These are phyloP conservation scores for Leucocoprinus leucothites DNA, from an alignment of 768 basidiomycete genomes.

Conservation along the genomic window DNA sequence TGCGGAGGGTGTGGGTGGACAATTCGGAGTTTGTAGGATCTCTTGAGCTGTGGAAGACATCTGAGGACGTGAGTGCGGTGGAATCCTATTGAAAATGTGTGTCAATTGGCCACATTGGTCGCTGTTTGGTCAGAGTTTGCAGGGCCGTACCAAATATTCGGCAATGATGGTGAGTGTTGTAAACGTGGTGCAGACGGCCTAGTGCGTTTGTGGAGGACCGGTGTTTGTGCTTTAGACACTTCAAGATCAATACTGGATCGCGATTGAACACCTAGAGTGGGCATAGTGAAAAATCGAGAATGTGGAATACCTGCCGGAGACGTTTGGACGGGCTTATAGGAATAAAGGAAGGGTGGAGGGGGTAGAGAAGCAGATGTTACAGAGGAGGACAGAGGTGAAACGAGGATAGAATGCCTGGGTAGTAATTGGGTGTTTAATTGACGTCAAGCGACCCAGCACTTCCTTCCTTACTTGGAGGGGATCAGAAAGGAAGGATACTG, in stretches of 20 bases:
- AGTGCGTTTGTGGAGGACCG: conserved; percentile 15
- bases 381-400: conserved; percentile 27
- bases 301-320: conserved; percentile 32
- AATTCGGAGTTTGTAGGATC: conserved; percentile 23
- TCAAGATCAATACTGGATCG: conserved; percentile 10
- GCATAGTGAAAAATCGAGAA: conserved; percentile 29
- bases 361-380: conserved; percentile 16
- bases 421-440: conserved; percentile 41
- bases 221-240: conserved; percentile 13
- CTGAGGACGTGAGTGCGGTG: conserved; percentile 39
- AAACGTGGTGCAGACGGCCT: conserved; percentile 42
- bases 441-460: conserved; percentile 38
- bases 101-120: not conserved
- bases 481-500: conserved; percentile 28
- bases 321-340: conserved; percentile 30
- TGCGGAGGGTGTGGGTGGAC: conserved; percentile 32
- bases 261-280: conserved; percentile 21
- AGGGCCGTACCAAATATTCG: conserved; percentile 57
- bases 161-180: conserved; percentile 66
- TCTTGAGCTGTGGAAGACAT: conserved; percentile 25
- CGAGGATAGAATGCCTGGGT: conserved; percentile 29
- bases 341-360: conserved; percentile 21
- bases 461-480: conserved; percentile 26
- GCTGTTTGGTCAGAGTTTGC: not conserved
- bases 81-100: conserved; percentile 33